Base-by-base conservation (phyloP, 805 yeast genomes). In the Yamadazyma philogaea region DNA sequence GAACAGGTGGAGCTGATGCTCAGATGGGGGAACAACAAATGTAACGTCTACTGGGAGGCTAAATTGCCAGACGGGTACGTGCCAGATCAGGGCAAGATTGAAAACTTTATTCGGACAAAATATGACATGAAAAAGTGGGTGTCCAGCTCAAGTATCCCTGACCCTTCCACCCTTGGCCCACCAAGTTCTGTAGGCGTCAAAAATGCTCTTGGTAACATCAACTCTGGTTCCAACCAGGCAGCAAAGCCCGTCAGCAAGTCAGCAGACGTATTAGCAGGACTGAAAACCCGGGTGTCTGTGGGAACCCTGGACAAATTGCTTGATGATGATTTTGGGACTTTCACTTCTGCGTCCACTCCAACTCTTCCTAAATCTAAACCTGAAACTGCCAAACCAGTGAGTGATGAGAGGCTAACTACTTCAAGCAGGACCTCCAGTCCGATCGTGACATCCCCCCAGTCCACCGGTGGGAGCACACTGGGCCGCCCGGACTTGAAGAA, bases 81-180 rank as follows among this genome's bases (percentile, higher is more conserved):
- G 18, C 96, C 96, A 7, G 89, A 89, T 60, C 87, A 82, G 43
- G 67, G 84, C 54, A 88, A 89, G 64, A 79, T 93, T 54, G 95
- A 84, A 51, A 88, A 84, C 61, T 93, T 89, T 63, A 89, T 93
- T 43, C 76, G 93, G 54, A 89, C 96, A 8, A 93, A 93, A 62
- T 93, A 93, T 61, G 97, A 89, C 52, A 60, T 84, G 66, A 87
- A 83, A 64, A 85, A 90, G 56, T 93, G 99, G 99, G 81, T 76
- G 1, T 64, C 72, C 7, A 68, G 81, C n/a, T 21, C 68, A 4
- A 57, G 60, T 8, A 60, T 81, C 14, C 88, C 90, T 2, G 81
- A 82, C 52, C 88, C 91, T 3, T 57, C 68, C 47, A 52, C 41
- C 7, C 22, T 36, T 18, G 31, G 30, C 18, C 11, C 37, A 16